phyloP scores from a whole-genome alignment of 306 rosid species.

The Quercus alba region DNA sequence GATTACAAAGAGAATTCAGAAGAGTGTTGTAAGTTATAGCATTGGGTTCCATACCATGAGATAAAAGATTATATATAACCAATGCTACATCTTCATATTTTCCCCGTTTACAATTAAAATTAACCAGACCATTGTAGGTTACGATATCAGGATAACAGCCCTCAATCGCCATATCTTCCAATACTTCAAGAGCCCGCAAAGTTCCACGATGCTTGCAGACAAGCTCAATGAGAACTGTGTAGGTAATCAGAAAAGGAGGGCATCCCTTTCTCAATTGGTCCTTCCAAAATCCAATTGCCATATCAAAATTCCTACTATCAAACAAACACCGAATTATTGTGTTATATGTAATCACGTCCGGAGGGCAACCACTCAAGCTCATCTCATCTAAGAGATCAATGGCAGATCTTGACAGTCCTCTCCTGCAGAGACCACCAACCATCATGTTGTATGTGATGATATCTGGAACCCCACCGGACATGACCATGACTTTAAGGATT shows the following conservation, averaged over 20 bases:
- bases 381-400: slow-evolving; percentile 60
- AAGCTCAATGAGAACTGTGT: slow-evolving; percentile 67
- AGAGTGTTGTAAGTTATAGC: slow-evolving; percentile 71
- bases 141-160: slow-evolving; percentile 86
- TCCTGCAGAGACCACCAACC: slow-evolving; percentile 64
- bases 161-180: slow-evolving; percentile 76
- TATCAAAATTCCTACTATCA: slow-evolving; percentile 42
- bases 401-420: slow-evolving; percentile 54
- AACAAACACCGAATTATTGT: slow-evolving; percentile 64
- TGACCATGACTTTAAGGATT: slow-evolving; percentile 55
- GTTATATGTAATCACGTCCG: slow-evolving; percentile 77
- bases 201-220: slow-evolving; percentile 70
- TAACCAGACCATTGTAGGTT: slow-evolving; percentile 70
- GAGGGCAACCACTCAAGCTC: slow-evolving; percentile 88
- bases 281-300: slow-evolving; percentile 78
- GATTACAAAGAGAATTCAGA: slow-evolving; percentile 63
- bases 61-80: slow-evolving; percentile 55
- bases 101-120: slow-evolving; percentile 61
- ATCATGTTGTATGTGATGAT: slow-evolving; percentile 72
- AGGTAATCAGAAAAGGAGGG: slow-evolving; percentile 85
- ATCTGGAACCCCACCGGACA: slow-evolving; percentile 89
- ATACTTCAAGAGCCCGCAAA: slow-evolving; percentile 59
- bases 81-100: slow-evolving; percentile 50
- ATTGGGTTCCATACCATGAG: slow-evolving; percentile 58
- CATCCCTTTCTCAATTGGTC: slow-evolving; percentile 74